A percentile compares a stretch with the other conserved stretches of the same genome.
Evolutionary conservation across 768 basidiomycete genomes (phyloP).

Genomic region (Jaapia argillacea): DNA sequence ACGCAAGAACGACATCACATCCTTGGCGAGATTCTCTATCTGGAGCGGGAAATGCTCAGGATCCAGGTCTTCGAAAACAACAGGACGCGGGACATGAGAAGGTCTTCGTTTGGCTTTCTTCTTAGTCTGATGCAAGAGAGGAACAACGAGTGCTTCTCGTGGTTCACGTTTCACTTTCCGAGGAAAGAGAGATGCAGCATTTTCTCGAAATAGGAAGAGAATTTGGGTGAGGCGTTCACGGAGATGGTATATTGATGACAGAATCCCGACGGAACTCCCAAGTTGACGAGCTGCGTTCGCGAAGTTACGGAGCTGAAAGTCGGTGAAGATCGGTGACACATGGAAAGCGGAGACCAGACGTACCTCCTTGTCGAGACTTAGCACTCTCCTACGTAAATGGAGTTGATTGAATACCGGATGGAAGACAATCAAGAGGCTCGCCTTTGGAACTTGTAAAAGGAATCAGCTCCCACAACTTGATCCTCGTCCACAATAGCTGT

Average conservation of each 20-base stretch:
- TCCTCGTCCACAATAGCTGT: constrained; percentile 60
- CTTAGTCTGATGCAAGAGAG: constrained; percentile 22
- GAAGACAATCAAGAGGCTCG: constrained; percentile 20
- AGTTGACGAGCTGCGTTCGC: constrained; percentile 69
- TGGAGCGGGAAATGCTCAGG: constrained; percentile 59
- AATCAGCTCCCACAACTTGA: constrained; percentile 57
- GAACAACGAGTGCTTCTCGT: constrained; percentile 27
- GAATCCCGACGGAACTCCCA: constrained; percentile 67
- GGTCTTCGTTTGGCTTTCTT: constrained; percentile 23
- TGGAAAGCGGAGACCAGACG: constrained; percentile 2
- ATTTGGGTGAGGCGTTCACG: constrained; percentile 61
- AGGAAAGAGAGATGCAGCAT: constrained; percentile 70
- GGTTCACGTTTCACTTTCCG: constrained; percentile 41
- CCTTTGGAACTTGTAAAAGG: constrained; percentile 57
- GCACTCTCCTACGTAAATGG: constrained; percentile 34
- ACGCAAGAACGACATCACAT: constrained; percentile 56
- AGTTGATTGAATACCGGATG: too few relatives aligned
- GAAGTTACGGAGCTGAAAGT: constrained; percentile 66
- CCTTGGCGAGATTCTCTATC: constrained; percentile 50
- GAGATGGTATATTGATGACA: constrained; percentile 64
- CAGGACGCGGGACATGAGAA: constrained; percentile 42
- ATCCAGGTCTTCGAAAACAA: constrained; percentile 46
- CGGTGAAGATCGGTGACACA: constrained; percentile 7
- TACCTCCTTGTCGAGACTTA: constrained; percentile 58
- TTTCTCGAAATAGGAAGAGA: constrained; percentile 62